These are phyloP conservation scores for Sugiyamaella xylanicola DNA, from an alignment of 1,139 yeast species.

Conservation along the genomic window DNA sequence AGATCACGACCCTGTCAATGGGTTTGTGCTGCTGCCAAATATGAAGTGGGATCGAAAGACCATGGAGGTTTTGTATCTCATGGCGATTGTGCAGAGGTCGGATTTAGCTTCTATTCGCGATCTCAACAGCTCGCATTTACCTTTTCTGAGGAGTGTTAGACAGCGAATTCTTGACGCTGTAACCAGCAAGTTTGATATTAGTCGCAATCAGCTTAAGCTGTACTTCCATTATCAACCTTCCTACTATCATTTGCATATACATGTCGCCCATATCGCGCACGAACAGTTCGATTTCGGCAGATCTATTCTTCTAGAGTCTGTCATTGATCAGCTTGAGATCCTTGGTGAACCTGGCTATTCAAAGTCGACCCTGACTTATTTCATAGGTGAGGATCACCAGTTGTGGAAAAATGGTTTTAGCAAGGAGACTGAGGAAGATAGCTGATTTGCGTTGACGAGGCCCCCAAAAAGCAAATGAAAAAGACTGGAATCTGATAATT, in stretches of 20 bases:
- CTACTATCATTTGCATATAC: constrained; percentile 92
- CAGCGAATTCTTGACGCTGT: constrained; percentile 52
- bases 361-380: constrained; percentile 55
- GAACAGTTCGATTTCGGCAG: constrained; percentile 82
- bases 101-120: constrained; percentile 82
- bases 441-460: too few relatives aligned
- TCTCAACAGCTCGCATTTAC: constrained; percentile 58
- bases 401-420: constrained; percentile 53
- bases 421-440: not conserved
- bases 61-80: constrained; percentile 69
- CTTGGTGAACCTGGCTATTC: constrained; percentile 56
- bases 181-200: constrained; percentile 49
- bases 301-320: constrained; percentile 78
- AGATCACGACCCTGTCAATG: constrained; percentile 56
- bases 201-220: constrained; percentile 59
- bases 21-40: constrained; percentile 48
- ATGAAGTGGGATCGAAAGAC: constrained; percentile 84
- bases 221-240: constrained; percentile 95
- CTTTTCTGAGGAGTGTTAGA: constrained; percentile 55
- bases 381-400: constrained; percentile 76
- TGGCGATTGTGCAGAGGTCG: constrained; percentile 71
- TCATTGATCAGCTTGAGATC: constrained; percentile 66
- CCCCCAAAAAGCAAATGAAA: too few relatives aligned
- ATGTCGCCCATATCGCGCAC: constrained; percentile 75
- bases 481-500: too few relatives aligned